Evolutionary conservation across 139 green algal species (phyloP).

Genomic region (Edaphochlamys debaryana): DNA sequence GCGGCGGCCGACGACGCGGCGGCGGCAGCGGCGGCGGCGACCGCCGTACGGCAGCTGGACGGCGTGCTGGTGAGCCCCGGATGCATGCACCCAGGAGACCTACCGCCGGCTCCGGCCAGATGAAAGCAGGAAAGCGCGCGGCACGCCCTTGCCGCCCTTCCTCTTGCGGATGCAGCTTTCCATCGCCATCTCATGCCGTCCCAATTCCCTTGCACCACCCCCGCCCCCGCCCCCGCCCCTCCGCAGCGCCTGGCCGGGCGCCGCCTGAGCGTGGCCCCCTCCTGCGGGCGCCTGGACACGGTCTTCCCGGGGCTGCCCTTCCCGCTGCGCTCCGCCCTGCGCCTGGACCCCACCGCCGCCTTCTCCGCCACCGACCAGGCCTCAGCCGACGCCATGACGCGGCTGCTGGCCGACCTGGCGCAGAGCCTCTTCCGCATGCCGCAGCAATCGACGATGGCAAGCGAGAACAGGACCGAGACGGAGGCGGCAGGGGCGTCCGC

Average conservation of each 20-base stretch:
- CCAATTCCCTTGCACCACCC: too few species aligned
- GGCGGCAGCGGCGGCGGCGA: neutral
- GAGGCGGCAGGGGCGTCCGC: too few species aligned
- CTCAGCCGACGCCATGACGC: conserved; percentile 28
- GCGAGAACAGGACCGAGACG: too few species aligned
- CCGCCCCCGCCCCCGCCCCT: too few species aligned
- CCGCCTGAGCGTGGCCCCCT: conserved; percentile 4
- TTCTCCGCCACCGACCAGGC: conserved; percentile 49
- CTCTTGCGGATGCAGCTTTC: too few species aligned
- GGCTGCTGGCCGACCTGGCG: conserved; percentile 18
- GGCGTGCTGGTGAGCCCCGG: neutral
- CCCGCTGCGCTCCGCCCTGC: conserved; percentile 8
- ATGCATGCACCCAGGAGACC: too few species aligned
- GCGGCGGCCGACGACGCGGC: neutral
- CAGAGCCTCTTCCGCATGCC: neutral
- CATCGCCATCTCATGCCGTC: too few species aligned
- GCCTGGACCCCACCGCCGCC: conserved; percentile 32
- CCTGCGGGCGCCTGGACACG: conserved; percentile 32
- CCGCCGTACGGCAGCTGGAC: neutral
- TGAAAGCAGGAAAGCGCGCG: too few species aligned
- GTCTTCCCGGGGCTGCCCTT: conserved; percentile 42
- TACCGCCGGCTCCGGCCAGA: too few species aligned
- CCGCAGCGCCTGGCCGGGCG: conserved; percentile 17
- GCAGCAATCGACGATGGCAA: too few species aligned
- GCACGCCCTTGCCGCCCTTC: too few species aligned